Evolutionary conservation across 1,139 yeast genomes (phyloP).

Genomic region (Blastobotrys malaysiensis): DNA sequence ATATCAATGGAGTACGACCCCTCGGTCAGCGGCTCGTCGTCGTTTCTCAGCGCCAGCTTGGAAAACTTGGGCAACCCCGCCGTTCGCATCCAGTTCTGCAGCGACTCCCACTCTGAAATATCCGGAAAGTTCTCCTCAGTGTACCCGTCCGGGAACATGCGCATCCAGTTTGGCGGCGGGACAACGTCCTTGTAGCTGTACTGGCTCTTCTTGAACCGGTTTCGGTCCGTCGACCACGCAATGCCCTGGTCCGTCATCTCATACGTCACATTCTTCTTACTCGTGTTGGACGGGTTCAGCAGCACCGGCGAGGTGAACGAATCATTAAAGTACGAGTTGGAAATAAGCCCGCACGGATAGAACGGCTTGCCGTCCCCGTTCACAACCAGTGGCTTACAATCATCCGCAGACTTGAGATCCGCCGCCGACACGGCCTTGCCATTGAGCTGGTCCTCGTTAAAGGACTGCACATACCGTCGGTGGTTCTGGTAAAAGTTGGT

Average conservation of each 20-base stretch:
- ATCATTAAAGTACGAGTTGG: constrained; percentile 89
- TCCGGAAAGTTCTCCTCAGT: constrained; percentile 81
- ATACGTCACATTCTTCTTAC: constrained; percentile 42
- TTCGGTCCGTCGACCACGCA: constrained; percentile 79
- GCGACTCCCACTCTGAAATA: constrained; percentile 66
- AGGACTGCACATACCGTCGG: constrained; percentile 86
- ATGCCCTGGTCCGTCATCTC: constrained; percentile 63
- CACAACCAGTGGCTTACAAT: constrained; percentile 76
- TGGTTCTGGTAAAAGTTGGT: constrained; percentile 89
- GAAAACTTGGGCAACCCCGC: constrained; percentile 84
- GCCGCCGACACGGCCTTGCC: constrained; percentile 59
- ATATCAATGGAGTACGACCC: constrained; percentile 72
- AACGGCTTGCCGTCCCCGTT: constrained; percentile 46
- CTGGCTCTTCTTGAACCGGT: constrained; percentile 72
- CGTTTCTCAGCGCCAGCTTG: constrained; percentile 77
- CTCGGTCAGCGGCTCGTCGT: constrained; percentile 48
- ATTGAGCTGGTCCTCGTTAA: constrained; percentile 81
- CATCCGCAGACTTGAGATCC: constrained; percentile 69
- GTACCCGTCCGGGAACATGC: constrained; percentile 83
- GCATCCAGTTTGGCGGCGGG: constrained; percentile 95
- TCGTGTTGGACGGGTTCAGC: constrained; percentile 40
- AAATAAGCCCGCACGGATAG: constrained; percentile 95
- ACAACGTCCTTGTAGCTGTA: constrained; percentile 69
- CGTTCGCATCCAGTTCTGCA: constrained; percentile 98
- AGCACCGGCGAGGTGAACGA: constrained; percentile 53